Conservation (phyloP, 2,329 filamentous ascomycete genomes). For the Diaporthe longicolla region DNA sequence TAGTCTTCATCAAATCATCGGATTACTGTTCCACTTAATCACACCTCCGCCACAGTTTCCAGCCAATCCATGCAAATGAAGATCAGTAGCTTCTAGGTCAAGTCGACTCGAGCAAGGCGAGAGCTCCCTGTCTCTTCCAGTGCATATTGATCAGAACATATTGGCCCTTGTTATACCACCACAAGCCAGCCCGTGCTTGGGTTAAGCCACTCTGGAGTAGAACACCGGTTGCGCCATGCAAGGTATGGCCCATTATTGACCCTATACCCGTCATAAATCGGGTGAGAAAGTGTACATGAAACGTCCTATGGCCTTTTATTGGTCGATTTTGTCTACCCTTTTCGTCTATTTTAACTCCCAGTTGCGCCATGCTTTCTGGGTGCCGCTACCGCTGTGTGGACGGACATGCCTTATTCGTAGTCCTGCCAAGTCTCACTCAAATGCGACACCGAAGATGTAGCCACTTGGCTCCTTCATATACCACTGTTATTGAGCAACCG, state of each 20-base stretch:
- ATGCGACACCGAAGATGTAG: background rate
- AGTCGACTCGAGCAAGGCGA: no score
- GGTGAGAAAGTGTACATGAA: background rate
- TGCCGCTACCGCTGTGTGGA: background rate
- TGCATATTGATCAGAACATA: no score
- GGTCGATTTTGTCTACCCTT: conserved; percentile 34
- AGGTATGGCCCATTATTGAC: background rate
- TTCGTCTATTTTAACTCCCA: conserved; percentile 5
- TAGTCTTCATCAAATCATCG: background rate
- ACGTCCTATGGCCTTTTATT: background rate
- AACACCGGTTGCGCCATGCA: no score
- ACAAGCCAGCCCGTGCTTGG: background rate
- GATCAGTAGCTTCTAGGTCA: background rate
- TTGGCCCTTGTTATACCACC: no score
- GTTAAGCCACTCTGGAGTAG: background rate
- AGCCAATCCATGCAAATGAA: background rate
- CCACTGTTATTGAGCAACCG: background rate
- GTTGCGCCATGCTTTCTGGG: conserved; percentile 21
- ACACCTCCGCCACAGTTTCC: background rate
- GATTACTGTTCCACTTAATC: background rate
- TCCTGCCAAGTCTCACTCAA: background rate
- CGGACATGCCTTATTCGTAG: background rate
- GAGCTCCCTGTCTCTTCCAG: no score
- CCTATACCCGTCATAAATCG: background rate
- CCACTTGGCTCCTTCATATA: background rate